Conservation (phyloP, 495 filamentous ascomycete species). For the Bombardia bombarda region DNA sequence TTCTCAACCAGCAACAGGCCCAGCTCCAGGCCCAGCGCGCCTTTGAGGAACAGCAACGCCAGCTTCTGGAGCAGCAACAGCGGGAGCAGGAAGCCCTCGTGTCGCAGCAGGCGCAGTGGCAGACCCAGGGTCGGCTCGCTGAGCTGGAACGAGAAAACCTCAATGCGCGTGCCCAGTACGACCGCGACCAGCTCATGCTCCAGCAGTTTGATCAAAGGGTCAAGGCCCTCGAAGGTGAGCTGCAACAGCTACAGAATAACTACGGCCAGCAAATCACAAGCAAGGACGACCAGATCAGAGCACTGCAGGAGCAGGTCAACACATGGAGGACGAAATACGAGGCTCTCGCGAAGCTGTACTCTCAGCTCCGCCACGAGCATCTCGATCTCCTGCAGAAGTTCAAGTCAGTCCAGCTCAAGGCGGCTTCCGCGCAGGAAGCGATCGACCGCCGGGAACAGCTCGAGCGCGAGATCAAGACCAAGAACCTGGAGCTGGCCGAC, state of each 20-base stretch:
- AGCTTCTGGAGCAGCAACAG: conserved; percentile 80
- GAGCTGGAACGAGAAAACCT: conserved; percentile 93
- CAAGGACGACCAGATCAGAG: conserved; percentile 88
- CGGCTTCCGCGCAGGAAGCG: conserved; percentile 91
- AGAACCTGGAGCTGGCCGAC: conserved; percentile 94
- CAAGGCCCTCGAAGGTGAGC: conserved; percentile 84
- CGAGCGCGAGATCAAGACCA: conserved; percentile 95
- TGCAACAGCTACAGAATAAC: conserved; percentile 72
- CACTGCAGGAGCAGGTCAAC: conserved; percentile 90
- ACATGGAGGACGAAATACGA: conserved; percentile 97
- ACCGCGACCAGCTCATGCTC: conserved; percentile 92
- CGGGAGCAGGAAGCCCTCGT: conserved; percentile 84
- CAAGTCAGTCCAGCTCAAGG: conserved; percentile 92
- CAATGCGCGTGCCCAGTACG: conserved; percentile 88
- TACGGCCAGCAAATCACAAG: conserved; percentile 77
- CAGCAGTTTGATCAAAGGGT: conserved; percentile 93
- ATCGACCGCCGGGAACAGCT: conserved; percentile 92
- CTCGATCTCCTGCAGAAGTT: conserved; percentile 90
- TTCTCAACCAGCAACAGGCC: conserved; percentile 62
- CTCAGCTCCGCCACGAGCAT: conserved; percentile 91
- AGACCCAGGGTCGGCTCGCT: conserved; percentile 86
- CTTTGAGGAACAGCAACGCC: conserved; percentile 90
- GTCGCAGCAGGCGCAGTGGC: conserved; percentile 78
- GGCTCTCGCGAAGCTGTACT: conserved; percentile 91
- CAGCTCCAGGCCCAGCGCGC: conserved; percentile 78